Evolutionary conservation across 2,329 filamentous ascomycete genomes (phyloP).

Genomic region (Thermochaetoides dissita): DNA sequence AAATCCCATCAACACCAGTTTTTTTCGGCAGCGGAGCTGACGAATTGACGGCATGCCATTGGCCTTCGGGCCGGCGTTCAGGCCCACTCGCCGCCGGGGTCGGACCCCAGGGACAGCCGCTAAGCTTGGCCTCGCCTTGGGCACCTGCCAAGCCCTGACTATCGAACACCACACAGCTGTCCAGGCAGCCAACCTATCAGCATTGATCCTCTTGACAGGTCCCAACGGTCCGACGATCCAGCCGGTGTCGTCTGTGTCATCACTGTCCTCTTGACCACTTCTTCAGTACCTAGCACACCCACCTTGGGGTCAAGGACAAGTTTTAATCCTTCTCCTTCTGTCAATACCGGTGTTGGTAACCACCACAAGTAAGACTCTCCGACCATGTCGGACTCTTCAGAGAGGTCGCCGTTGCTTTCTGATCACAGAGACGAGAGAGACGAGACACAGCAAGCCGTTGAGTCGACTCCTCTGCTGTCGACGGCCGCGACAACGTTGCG

Average conservation of each 20-base stretch:
- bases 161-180: background rate
- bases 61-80: background rate
- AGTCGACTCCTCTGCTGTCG: slow-evolving; percentile 40
- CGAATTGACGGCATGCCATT: slow-evolving; percentile 5
- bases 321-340: too few species aligned
- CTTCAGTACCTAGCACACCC: background rate
- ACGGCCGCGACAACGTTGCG: slow-evolving; percentile 22
- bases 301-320: background rate
- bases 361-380: background rate
- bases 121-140: background rate
- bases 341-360: too few species aligned
- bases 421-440: slow-evolving; percentile 16
- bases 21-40: background rate
- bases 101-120: background rate
- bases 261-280: background rate
- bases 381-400: slow-evolving; percentile 30
- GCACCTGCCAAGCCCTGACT: background rate
- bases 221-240: background rate
- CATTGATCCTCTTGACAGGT: background rate
- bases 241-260: background rate
- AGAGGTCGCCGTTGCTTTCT: slow-evolving; percentile 31
- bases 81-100: slow-evolving; percentile 2
- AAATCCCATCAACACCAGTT: too few species aligned
- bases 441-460: slow-evolving; percentile 16
- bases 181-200: slow-evolving; percentile 1